Base-by-base conservation (phyloP, 179 eudicot genomes). In the Beta macrorhiza region DNA sequence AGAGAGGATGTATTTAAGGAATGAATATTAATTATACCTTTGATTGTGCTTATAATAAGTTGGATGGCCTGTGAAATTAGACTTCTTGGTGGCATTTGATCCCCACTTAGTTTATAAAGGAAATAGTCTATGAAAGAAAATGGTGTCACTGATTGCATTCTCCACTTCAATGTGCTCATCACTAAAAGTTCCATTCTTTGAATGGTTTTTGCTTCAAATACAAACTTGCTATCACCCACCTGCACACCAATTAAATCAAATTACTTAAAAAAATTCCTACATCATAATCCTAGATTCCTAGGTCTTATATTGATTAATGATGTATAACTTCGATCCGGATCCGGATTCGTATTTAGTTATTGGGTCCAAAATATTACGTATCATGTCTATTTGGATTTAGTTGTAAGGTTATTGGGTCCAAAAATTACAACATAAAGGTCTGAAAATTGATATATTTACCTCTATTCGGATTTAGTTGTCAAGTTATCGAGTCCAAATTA, bases 111-210 rank as follows among this genome's bases (percentile, higher is more conserved):
- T 73, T 90, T 92, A 45, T 55, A 53, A 10, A 92, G 75, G 86
- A 90, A 93, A 82, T 85, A 80, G 45, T 92, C 95, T 1, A 92
- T 69, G 86, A 86, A 93, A 1, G 94, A 91, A 81, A 92, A 92
- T 68, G 97, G 98, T 61, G 98, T 92, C 57, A 91, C 86, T 32
- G 92, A 82, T 64, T 91, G 90, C 93, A 92, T 91, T 87, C 92
- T 93, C 98, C 98, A 93, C 79, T 90, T 90, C 88, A 93, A 89
- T 37, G 93, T 93, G 84, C 85, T 86, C 86, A 93, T 72, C 78
- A 93, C 91, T 76, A 89, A 78, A 55, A 93, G 95, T 83, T 93
- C 98, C 98, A 92, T 92, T 86, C 88, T 89, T 80, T 89, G 87
- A 13, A 93, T 84, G 20, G 97, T 91, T 89, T 80, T 91, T 7